Base-by-base conservation (phyloP, 2,329 filamentous ascomycete species). In the Cladosporium sp. region DNA sequence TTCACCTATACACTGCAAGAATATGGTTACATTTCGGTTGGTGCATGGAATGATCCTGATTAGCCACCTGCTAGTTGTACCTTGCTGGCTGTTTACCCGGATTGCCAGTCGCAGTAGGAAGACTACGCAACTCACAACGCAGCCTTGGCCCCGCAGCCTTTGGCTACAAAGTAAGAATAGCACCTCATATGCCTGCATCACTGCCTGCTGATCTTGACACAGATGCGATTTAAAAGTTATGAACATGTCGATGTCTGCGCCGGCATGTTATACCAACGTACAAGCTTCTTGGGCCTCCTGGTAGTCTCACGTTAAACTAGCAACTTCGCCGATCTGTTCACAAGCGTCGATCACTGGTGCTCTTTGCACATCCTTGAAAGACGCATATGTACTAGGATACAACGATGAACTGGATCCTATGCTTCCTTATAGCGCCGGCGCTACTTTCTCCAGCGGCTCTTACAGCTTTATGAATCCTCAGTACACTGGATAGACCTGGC, bases 301-400 rank as follows among this genome's bases (percentile, higher is more conserved):
- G 57, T 18, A 18, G 3, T 23, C 32, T n/a, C 13, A 43, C 21
- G 32, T 59, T 3, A 4, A 10, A n/a, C 26, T 11, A 28, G 39
- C 57, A 10, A 59, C 25, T 14, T 48, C 21, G 26, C 57, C 57
- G 4, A 26, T 28, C 14, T 59, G 57, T 23, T 28, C 57, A 28
- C 57, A 59, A 21, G 57, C 57, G 11, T 59, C 57, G 16, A 59
- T 59, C 34, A 48, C 23, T 21, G 57, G 57, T 5, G n/a, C 36
- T 16, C n/a, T 59, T 8, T 59, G 57, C 36, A 59, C 36, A 2
- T 48, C 57, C 5, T 23, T 59, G 23, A 59, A 59, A 30, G 57
- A 59, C 16, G 57, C 57, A 10, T 59, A 59, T 59, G 57, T 59
- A 23, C 57, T 48, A 16, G 36, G 36, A n/a, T 18, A 48, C n/a